Conservation (phyloP, 768 basidiomycete genomes). For the Pisolithus microcarpus region DNA sequence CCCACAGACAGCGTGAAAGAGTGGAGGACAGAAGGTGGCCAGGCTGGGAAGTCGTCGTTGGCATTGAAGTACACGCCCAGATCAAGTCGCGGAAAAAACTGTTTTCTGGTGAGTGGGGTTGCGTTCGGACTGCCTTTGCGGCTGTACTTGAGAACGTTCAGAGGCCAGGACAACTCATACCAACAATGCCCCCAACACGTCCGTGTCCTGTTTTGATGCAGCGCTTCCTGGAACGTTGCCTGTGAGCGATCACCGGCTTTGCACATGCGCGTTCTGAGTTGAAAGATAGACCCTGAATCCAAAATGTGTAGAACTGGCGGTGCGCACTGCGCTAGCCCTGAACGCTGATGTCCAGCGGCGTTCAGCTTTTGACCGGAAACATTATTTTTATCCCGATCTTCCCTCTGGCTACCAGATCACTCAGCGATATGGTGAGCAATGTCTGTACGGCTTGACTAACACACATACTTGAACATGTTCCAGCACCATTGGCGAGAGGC, state of each 20-base stretch:
- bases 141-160: slow-evolving; percentile 13
- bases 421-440: slow-evolving; percentile 72
- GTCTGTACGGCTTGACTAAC: not conserved
- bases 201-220: slow-evolving; percentile 75
- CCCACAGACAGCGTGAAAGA: slow-evolving; percentile 4
- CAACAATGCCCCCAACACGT: slow-evolving; percentile 59
- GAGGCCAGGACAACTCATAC: slow-evolving; percentile 36
- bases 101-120: slow-evolving; percentile 57
- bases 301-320: slow-evolving; percentile 68
- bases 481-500: slow-evolving; percentile 73
- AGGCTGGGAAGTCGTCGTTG: slow-evolving; percentile 86
- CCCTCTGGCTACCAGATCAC: slow-evolving; percentile 97
- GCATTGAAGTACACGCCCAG: slow-evolving; percentile 94
- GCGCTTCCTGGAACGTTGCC: slow-evolving; percentile 92
- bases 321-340: slow-evolving; percentile 77
- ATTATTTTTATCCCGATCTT: slow-evolving; percentile 95
- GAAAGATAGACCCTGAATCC: slow-evolving; percentile 48
- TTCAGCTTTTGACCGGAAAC: slow-evolving; percentile 92
- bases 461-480: not conserved
- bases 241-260: slow-evolving; percentile 37
- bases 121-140: not conserved
- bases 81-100: slow-evolving; percentile 83
- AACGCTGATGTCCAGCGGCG: slow-evolving; percentile 52
- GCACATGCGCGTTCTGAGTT: not conserved
- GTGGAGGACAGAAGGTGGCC: slow-evolving; percentile 49